Conservation (phyloP, 1,139 yeast genomes). For the Zygotorulaspora mrakii region DNA sequence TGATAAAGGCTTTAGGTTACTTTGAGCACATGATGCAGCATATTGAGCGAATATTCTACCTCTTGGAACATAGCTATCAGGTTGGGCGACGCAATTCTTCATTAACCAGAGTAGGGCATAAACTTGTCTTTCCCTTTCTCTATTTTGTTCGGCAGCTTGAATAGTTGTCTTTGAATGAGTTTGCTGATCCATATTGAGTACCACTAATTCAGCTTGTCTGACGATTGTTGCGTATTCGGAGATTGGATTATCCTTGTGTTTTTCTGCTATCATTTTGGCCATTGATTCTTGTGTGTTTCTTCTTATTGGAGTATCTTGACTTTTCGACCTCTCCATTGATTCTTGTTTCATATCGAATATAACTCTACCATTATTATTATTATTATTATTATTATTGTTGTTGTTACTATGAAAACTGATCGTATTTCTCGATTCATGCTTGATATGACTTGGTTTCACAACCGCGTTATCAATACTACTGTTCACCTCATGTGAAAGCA, state of each 20-base stretch:
- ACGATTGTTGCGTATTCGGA: constrained; percentile 33
- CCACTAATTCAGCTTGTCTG: constrained; percentile 32
- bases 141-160: constrained; percentile 37
- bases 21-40: constrained; percentile 66
- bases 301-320: constrained; percentile 8
- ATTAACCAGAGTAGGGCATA: constrained; percentile 81
- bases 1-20: constrained; percentile 64
- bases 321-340: constrained; percentile 2
- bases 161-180: constrained; percentile 30
- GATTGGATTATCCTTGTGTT: constrained; percentile 29
- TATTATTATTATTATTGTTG: constrained; percentile 1
- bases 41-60: constrained; percentile 79
- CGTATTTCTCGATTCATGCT: no score
- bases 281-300: constrained; percentile 32
- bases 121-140: constrained; percentile 68
- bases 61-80: constrained; percentile 76
- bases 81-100: constrained; percentile 60
- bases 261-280: constrained; percentile 31
- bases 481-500: no score
- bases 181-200: constrained; percentile 30
- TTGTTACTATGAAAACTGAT: not conserved
- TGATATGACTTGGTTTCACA: not conserved
- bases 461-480: not conserved
- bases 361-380: constrained; percentile 2
- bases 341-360: constrained; percentile 3